Percentiles rank a stretch among this genome's conserved stretches.
Evolutionary conservation across 768 basidiomycete species (phyloP).

Genomic region (Mrakia hoshinonis): DNA sequence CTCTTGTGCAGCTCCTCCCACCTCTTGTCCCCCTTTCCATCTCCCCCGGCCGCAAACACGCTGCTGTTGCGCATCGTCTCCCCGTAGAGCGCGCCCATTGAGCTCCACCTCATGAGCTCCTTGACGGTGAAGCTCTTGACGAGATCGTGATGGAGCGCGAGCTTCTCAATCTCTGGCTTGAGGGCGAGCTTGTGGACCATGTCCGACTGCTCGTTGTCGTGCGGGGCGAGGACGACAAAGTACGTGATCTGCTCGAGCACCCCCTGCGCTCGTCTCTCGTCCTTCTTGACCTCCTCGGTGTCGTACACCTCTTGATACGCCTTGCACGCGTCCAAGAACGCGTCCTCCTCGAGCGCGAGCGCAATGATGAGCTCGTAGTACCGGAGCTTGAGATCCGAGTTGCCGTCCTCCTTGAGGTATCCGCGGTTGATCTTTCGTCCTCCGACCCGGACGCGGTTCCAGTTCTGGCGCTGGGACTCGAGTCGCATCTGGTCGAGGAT

Average conservation of each 20-base stretch:
- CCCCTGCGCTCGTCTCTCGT: slow-evolving; percentile 46
- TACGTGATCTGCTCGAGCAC: slow-evolving; percentile 91
- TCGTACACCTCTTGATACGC: slow-evolving; percentile 97
- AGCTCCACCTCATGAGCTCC: slow-evolving; percentile 75
- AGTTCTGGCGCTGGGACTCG: slow-evolving; percentile 51
- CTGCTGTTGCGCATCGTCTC: slow-evolving; percentile 67
- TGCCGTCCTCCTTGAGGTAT: slow-evolving; percentile 78
- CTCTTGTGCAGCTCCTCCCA: slow-evolving; percentile 95
- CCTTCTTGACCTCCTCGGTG: slow-evolving; percentile 84
- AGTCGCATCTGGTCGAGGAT: slow-evolving; percentile 96
- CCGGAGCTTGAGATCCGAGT: slow-evolving; percentile 89
- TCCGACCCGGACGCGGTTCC: slow-evolving; percentile 85
- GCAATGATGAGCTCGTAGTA: slow-evolving; percentile 96
- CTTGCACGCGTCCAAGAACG: slow-evolving; percentile 88
- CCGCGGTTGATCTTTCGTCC: slow-evolving; percentile 88
- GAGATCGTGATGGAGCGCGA: slow-evolving; percentile 62
- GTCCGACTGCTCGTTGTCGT: slow-evolving; percentile 95
- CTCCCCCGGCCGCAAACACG: slow-evolving; percentile 60
- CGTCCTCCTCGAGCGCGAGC: slow-evolving; percentile 70
- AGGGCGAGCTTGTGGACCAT: slow-evolving; percentile 80
- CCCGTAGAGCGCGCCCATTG: slow-evolving; percentile 80
- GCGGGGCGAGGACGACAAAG: slow-evolving; percentile 84
- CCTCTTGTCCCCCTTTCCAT: slow-evolving; percentile 49
- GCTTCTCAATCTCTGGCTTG: slow-evolving; percentile 68
- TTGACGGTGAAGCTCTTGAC: slow-evolving; percentile 41